These are phyloP conservation scores for Cladosporium phlei DNA, from an alignment of 2,329 filamentous ascomycete genomes.

Conservation along the genomic window DNA sequence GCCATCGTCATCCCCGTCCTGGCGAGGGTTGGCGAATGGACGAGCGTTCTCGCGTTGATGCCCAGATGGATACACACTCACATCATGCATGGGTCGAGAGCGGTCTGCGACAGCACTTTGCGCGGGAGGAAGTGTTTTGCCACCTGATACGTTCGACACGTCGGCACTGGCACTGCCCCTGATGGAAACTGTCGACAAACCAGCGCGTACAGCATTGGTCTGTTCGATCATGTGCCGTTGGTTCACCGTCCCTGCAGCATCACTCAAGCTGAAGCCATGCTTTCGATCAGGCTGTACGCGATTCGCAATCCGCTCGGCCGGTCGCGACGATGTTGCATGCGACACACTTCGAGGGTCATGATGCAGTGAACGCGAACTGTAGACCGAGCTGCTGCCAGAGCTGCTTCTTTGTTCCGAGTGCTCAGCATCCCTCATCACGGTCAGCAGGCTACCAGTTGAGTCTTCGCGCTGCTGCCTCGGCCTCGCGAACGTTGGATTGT, in stretches of 20 bases:
- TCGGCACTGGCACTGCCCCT: neutral
- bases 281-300: neutral
- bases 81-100: neutral
- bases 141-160: conserved; percentile 20
- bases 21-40: neutral
- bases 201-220: conserved; percentile 23
- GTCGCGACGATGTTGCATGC: neutral
- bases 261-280: conserved; percentile 5
- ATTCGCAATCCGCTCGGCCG: neutral
- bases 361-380: conserved; percentile 10
- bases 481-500: conserved; percentile 28
- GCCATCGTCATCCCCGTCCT: neutral
- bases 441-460: conserved; percentile 37
- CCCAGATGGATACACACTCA: neutral
- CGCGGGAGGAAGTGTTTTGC: conserved; percentile 1
- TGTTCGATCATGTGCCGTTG: conserved; percentile 18
- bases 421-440: conserved; percentile 22
- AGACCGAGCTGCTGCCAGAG: conserved; percentile 25
- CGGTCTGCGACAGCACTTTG: neutral
- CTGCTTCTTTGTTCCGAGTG: conserved; percentile 25
- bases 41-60: neutral
- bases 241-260: conserved; percentile 13
- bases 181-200: conserved; percentile 5
- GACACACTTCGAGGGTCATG: neutral
- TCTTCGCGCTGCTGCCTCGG: conserved; percentile 36